Conservation (phyloP, 495 filamentous ascomycete genomes). For the Bacidia rubella region DNA sequence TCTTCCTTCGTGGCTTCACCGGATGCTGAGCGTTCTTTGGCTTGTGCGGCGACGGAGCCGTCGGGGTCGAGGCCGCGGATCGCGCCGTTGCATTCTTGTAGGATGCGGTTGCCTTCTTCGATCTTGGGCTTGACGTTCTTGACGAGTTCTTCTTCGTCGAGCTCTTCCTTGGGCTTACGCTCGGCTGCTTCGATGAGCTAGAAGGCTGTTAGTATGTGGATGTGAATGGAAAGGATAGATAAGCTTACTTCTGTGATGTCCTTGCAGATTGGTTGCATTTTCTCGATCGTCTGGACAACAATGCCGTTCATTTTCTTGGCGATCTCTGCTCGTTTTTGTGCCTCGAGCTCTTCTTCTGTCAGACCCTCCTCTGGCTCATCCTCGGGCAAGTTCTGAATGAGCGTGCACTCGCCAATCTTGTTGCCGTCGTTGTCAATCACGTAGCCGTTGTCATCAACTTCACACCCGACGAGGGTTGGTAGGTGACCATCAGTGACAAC, state of each 20-base stretch:
- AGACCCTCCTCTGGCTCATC: conserved; percentile 26
- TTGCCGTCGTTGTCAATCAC: conserved; percentile 74
- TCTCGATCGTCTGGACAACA: conserved; percentile 67
- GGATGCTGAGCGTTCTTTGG: conserved; percentile 68
- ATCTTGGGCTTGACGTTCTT: conserved; percentile 73
- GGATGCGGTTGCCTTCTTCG: conserved; percentile 68
- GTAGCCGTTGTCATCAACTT: conserved; percentile 76
- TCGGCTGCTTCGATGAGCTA: conserved; percentile 71
- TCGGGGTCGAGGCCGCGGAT: conserved; percentile 88
- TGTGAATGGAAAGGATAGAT: neutral
- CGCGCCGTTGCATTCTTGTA: conserved; percentile 77
- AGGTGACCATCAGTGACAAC: conserved; percentile 65
- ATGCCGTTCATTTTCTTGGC: conserved; percentile 65
- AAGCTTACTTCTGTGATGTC: conserved; percentile 66
- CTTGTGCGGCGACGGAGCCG: conserved; percentile 69
- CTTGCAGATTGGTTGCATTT: conserved; percentile 71
- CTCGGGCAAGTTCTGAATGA: conserved; percentile 59
- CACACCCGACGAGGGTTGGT: conserved; percentile 55
- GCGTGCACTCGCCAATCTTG: conserved; percentile 63
- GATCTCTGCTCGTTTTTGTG: conserved; percentile 56
- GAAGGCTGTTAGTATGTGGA: conserved; percentile 16
- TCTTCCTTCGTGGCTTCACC: conserved; percentile 78
- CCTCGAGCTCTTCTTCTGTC: conserved; percentile 36
- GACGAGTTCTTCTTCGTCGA: conserved; percentile 83
- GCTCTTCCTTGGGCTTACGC: conserved; percentile 71